phyloP scores from a whole-genome alignment of 2,329 filamentous ascomycete genomes.

The Botrytis tulipae region DNA sequence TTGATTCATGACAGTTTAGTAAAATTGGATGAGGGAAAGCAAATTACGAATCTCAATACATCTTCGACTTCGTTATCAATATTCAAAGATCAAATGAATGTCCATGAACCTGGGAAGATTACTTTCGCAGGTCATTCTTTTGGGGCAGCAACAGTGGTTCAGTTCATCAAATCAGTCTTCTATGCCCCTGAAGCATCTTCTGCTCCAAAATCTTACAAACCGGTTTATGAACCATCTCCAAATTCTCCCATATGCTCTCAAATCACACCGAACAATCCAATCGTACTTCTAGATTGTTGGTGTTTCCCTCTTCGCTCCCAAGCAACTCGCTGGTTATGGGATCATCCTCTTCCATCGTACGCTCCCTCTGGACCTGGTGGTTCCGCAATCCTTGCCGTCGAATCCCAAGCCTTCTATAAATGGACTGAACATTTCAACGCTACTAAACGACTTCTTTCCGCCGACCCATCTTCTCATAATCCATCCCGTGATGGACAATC shows the following conservation, averaged over 20 bases:
- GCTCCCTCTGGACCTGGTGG: constrained; percentile 52
- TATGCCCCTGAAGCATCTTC: constrained; percentile 52
- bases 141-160: constrained; percentile 69
- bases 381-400: constrained; percentile 63
- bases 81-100: constrained; percentile 61
- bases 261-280: constrained; percentile 64
- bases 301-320: constrained; percentile 67
- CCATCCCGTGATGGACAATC: constrained; percentile 35
- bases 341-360: constrained; percentile 73
- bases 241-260: constrained; percentile 59
- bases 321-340: constrained; percentile 61
- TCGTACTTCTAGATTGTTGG: constrained; percentile 79
- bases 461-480: constrained; percentile 47
- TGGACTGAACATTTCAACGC: constrained; percentile 71
- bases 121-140: constrained; percentile 80
- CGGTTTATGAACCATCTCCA: constrained; percentile 59
- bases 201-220: constrained; percentile 48
- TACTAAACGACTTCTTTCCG: constrained; percentile 64
- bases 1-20: constrained; percentile 66
- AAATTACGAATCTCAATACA: constrained; percentile 53
- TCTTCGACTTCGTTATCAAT: constrained; percentile 51
- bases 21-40: constrained; percentile 58
- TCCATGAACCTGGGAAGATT: constrained; percentile 69
- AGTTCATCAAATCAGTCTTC: constrained; percentile 77
- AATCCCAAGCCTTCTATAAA: constrained; percentile 75